Evolutionary conservation across 352 stramenopile species (phyloP), one percentile per base, ranked within the genome.

Genomic region (Pythium scleroteichum): DNA sequence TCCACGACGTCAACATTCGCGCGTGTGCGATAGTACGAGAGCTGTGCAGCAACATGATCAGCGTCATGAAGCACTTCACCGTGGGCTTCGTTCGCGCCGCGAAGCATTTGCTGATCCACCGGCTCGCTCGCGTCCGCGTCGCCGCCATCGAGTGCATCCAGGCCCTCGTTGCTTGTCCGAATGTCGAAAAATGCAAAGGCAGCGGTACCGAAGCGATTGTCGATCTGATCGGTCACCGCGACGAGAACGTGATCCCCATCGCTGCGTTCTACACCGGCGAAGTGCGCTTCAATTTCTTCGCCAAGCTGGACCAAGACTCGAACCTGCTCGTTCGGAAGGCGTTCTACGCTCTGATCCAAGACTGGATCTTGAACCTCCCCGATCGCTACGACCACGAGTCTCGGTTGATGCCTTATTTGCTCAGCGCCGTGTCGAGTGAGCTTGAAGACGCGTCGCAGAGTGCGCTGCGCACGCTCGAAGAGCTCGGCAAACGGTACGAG

Each of bases 171-270:
- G 75, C 73, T 20, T 91, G 93, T 52, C 87, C 88, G 0, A 91
- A 97, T 51, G 64, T 86, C n/a, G 87, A 89, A 33, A 98, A 98
- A 39, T 90, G 87, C 71, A 96, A 96, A 55, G 95, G 94, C 40
- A 95, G 92, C n/a, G 96, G 94, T 40, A 97, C 95, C 6, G 86
- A 97, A 20, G 94, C 92, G 2, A 98, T 99, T 61, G 75, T 82
- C 13, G 96, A 99, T 65, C 68, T 99, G 9, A 81, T 98, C 24
- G 96, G 94, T 16, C 97, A 98, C 69, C 79, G 89, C 39, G 95
- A 98, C 53, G 93, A 98, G 42, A 99, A 99, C 75, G 90, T 98
- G 33, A 88, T 98, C 49, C 87, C 92, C 4, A 86, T 99, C 44
- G 76, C 91, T 13, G 84, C 92, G 13, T 99, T 99, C 64, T 99